A percentile compares a stretch with the other conserved stretches of the same genome.
Evolutionary conservation across 1,139 yeast genomes (phyloP).

Genomic region (Geotrichum aggregatum): DNA sequence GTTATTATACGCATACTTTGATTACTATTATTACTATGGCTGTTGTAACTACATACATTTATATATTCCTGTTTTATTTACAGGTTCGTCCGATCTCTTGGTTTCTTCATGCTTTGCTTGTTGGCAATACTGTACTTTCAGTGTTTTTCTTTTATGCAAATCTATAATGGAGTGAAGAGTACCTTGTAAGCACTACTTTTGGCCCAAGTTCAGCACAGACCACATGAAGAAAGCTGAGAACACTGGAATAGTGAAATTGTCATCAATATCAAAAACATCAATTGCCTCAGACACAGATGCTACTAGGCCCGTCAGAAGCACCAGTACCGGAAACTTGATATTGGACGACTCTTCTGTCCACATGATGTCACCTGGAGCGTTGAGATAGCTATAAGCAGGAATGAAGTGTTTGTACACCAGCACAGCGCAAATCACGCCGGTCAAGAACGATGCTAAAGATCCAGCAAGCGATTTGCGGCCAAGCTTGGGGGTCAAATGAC

Average conservation of each 20-base stretch:
- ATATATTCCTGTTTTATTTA: neutral
- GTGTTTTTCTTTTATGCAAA: neutral
- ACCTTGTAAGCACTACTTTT: constrained; percentile 4
- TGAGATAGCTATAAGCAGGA: constrained; percentile 51
- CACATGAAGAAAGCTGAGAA: constrained; percentile 64
- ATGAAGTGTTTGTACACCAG: constrained; percentile 67
- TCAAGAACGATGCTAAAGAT: constrained; percentile 71
- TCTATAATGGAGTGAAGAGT: too few relatives aligned
- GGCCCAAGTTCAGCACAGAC: constrained; percentile 40
- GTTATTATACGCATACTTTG: neutral
- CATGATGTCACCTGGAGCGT: constrained; percentile 50
- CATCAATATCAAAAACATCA: constrained; percentile 72
- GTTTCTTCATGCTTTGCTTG: too few relatives aligned
- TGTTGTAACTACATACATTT: neutral
- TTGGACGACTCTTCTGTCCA: constrained; percentile 66
- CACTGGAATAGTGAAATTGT: constrained; percentile 90
- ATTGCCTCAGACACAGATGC: constrained; percentile 83
- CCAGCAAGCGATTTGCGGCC: constrained; percentile 84
- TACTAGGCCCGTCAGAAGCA: constrained; percentile 64
- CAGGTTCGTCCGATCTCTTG: too few relatives aligned
- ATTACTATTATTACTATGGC: neutral
- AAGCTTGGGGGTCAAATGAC: constrained; percentile 76
- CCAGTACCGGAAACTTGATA: constrained; percentile 50
- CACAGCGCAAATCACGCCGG: constrained; percentile 66
- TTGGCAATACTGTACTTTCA: too few relatives aligned